These are phyloP conservation scores for Venturia effusa DNA, from an alignment of 2,329 filamentous ascomycete species.

Conservation along the genomic window DNA sequence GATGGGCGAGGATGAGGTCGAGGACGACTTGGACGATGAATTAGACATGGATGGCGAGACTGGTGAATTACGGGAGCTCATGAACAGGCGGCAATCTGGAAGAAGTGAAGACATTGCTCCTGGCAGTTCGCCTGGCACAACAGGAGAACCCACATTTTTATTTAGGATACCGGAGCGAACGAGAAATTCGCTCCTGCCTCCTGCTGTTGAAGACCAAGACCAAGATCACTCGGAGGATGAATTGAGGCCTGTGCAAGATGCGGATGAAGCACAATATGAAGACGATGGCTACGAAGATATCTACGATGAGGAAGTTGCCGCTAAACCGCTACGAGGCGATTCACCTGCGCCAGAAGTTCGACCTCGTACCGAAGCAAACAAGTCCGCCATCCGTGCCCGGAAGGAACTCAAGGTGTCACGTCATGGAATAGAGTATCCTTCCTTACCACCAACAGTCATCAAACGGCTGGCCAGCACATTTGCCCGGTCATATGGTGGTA, in stretches of 20 bases:
- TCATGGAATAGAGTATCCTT: constrained; percentile 65
- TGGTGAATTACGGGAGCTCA: constrained; percentile 7
- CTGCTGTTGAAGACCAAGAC: constrained; percentile 18
- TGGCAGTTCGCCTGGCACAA: constrained; percentile 5
- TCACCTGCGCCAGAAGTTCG: neutral
- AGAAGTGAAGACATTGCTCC: constrained; percentile 3
- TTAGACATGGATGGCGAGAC: constrained; percentile 6
- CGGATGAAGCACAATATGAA: constrained; percentile 24
- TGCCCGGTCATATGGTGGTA: constrained; percentile 52
- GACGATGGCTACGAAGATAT: constrained; percentile 13
- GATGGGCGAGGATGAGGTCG: neutral
- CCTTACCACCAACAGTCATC: constrained; percentile 60
- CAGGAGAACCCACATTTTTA: constrained; percentile 12
- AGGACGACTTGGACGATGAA: neutral
- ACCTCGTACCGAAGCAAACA: constrained; percentile 16
- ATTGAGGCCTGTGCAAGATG: constrained; percentile 22
- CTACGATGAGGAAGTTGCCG: constrained; percentile 3
- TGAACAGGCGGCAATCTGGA: constrained; percentile 11
- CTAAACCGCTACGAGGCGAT: constrained; percentile 4
- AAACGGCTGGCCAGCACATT: constrained; percentile 63
- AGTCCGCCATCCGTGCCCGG: constrained; percentile 18
- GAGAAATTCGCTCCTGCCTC: constrained; percentile 16
- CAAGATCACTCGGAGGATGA: constrained; percentile 17
- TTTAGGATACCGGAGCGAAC: constrained; percentile 9
- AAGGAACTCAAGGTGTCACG: constrained; percentile 52